Evolutionary conservation across 371 early-diverging fungal genomes (phyloP).

Genomic region (Phascolomyces articulosus): DNA sequence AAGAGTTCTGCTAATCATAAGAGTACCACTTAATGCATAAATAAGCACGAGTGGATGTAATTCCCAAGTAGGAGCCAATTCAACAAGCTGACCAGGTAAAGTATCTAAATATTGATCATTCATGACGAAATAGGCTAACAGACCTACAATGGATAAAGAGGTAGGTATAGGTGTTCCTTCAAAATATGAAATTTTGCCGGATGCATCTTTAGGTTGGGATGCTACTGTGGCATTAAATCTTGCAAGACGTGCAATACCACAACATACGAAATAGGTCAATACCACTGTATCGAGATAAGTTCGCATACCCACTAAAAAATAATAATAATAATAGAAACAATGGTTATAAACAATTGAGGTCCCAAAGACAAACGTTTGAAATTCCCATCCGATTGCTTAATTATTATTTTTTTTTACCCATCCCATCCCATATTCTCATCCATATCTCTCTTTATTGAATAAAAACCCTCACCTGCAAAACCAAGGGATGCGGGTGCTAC

Average conservation of each 20-base stretch:
- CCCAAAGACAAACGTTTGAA: neutral
- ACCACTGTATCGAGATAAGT: conserved; percentile 77
- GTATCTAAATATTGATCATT: conserved; percentile 54
- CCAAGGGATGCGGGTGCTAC: conserved; percentile 87
- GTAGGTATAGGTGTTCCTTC: conserved; percentile 94
- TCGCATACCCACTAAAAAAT: conserved; percentile 72
- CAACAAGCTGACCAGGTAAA: conserved; percentile 47
- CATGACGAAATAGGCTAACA: conserved; percentile 71
- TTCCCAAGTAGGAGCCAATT: conserved; percentile 49
- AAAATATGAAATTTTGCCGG: conserved; percentile 82
- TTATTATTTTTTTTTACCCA: too few relatives aligned
- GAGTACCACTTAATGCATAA: conserved; percentile 77
- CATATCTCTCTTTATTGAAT: too few relatives aligned
- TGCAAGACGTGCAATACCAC: conserved; percentile 89
- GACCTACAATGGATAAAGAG: conserved; percentile 66
- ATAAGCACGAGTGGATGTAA: conserved; percentile 80
- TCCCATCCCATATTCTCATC: too few relatives aligned
- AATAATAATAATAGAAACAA: neutral
- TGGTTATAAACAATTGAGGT: too few relatives aligned
- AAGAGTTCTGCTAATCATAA: conserved; percentile 79
- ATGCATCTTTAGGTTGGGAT: conserved; percentile 70
- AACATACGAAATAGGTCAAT: conserved; percentile 85
- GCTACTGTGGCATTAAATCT: conserved; percentile 90
- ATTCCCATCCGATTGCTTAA: neutral
- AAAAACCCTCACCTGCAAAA: conserved; percentile 57